Conservation (phyloP, 805 yeast species). For the Zygotorulaspora danielsina region DNA sequence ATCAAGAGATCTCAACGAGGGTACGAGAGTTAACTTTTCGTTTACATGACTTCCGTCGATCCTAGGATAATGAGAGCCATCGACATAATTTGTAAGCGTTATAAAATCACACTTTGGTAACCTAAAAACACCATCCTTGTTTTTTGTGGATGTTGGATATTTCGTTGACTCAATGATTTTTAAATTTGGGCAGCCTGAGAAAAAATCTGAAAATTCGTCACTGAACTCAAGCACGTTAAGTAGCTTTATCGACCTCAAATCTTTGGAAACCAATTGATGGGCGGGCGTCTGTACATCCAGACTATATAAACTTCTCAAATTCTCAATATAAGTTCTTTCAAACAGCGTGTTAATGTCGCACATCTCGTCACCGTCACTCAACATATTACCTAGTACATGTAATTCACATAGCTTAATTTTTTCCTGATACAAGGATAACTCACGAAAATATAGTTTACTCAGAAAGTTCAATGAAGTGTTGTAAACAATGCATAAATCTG, state of each 20-base stretch:
- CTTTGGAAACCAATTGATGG: slow-evolving; percentile 18
- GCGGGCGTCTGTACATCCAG: slow-evolving; percentile 17
- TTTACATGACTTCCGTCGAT: slow-evolving; percentile 23
- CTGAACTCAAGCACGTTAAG: slow-evolving; percentile 11
- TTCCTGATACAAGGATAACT: slow-evolving; percentile 11
- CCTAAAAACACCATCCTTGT: slow-evolving; percentile 7
- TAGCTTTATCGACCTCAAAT: slow-evolving; percentile 19
- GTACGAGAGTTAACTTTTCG: slow-evolving; percentile 14
- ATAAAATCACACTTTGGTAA: slow-evolving; percentile 26
- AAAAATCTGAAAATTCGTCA: slow-evolving; percentile 11
- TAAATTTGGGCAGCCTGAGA: slow-evolving; percentile 18
- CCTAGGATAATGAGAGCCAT: slow-evolving; percentile 15
- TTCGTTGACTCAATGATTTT: slow-evolving; percentile 20
- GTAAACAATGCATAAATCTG: slow-evolving; percentile 25
- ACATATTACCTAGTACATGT: slow-evolving; percentile 23
- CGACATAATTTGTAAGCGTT: slow-evolving; percentile 20
- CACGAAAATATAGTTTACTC: slow-evolving; percentile 29
- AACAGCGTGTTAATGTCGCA: slow-evolving; percentile 28
- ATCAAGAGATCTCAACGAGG: slow-evolving; percentile 18
- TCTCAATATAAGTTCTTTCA: slow-evolving; percentile 22
- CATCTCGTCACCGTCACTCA: slow-evolving; percentile 8
- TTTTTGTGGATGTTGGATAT: slow-evolving; percentile 15
- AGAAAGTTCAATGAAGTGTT: slow-evolving; percentile 23
- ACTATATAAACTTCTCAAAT: slow-evolving; percentile 21
- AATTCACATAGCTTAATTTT: slow-evolving; percentile 24